Percentiles rank a stretch among this genome's conserved stretches.
Evolutionary conservation across 129 eudicot species (phyloP).

Genomic region (Cynara cardunculus): DNA sequence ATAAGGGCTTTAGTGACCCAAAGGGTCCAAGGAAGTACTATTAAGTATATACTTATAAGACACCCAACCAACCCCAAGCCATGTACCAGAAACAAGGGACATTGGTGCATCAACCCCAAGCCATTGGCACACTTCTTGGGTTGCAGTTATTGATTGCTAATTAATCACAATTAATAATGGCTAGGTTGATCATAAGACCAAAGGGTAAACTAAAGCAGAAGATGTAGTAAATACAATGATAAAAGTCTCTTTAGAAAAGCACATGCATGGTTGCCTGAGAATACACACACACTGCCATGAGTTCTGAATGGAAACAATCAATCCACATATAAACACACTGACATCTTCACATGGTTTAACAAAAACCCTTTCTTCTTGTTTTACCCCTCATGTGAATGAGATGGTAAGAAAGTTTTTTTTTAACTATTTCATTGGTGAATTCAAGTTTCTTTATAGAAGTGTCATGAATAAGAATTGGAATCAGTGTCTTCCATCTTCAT

Average conservation of each 20-base stretch:
- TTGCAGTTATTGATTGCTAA: not conserved
- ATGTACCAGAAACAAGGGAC: too few relatives aligned
- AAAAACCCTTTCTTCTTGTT: not conserved
- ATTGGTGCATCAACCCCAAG: not conserved
- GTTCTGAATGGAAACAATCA: constrained; percentile 39
- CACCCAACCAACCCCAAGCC: too few relatives aligned
- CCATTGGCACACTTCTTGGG: not conserved
- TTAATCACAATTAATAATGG: constrained; percentile 14
- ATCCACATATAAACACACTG: constrained; percentile 35
- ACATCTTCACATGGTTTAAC: constrained; percentile 35
- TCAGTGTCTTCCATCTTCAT: constrained; percentile 25
- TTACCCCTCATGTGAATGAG: constrained; percentile 38
- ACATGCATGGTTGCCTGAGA: constrained; percentile 46
- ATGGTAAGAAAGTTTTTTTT: not conserved
- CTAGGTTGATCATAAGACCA: constrained; percentile 15
- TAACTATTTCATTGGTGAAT: constrained; percentile 5
- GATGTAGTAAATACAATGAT: constrained; percentile 40
- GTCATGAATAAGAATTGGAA: constrained; percentile 16
- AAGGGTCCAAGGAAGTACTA: too few relatives aligned
- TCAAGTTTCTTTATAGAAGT: not conserved
- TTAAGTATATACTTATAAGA: too few relatives aligned
- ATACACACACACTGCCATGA: constrained; percentile 35
- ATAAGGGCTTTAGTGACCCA: not conserved
- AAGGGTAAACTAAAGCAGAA: constrained; percentile 19
- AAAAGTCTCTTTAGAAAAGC: constrained; percentile 43